Conservation (phyloP, 306 rosid genomes). For the Comarum palustre region DNA sequence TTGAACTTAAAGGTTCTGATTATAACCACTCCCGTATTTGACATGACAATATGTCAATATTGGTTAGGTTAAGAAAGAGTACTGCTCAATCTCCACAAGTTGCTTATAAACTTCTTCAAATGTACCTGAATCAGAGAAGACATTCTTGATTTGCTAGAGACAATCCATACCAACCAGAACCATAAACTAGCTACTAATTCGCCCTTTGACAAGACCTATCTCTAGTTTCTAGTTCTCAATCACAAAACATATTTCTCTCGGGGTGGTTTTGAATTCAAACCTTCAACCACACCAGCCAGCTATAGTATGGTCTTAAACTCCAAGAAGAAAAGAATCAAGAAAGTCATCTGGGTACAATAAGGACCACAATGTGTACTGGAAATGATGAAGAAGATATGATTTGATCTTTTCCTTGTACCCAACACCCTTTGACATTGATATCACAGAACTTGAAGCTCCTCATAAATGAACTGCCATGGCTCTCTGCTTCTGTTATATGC, state of each 20-base stretch:
- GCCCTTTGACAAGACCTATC: neutral
- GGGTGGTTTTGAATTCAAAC: neutral
- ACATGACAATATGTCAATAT: neutral
- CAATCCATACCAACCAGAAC: neutral
- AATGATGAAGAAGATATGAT: neutral
- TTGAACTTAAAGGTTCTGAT: too few relatives aligned
- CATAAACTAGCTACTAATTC: neutral
- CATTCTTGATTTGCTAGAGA: neutral
- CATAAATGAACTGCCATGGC: conserved; percentile 4
- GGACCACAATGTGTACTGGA: neutral
- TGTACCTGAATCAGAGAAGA: neutral
- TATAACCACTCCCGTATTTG: too few relatives aligned
- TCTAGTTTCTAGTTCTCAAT: neutral
- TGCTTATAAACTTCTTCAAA: neutral
- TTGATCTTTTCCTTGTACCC: conserved; percentile 5
- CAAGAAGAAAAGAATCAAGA: neutral
- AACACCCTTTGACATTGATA: neutral
- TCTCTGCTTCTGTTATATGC: neutral
- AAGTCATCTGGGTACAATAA: conserved; percentile 4
- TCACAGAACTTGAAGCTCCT: neutral
- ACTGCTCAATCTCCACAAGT: neutral
- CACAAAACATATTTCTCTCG: neutral
- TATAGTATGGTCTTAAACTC: neutral
- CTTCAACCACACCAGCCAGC: neutral
- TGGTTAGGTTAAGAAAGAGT: neutral